These are phyloP conservation scores for Sporothrix brasiliensis DNA, from an alignment of 2,329 filamentous ascomycete genomes.

Conservation along the genomic window DNA sequence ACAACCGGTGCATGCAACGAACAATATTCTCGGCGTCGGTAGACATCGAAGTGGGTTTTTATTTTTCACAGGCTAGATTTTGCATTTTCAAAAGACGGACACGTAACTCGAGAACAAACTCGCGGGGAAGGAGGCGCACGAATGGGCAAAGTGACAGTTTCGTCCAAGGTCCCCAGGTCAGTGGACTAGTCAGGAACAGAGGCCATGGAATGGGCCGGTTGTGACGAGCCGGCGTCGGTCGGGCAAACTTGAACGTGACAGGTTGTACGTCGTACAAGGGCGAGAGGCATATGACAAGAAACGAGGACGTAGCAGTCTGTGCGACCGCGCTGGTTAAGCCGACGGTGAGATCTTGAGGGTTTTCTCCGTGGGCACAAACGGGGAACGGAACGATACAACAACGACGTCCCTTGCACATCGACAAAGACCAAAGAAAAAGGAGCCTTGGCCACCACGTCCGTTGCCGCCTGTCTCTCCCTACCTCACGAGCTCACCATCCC, in stretches of 20 bases:
- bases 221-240: not conserved
- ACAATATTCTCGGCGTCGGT: not conserved
- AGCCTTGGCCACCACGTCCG: not conserved
- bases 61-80: not conserved
- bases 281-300: not conserved
- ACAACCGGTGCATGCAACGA: not conserved
- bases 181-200: conserved; percentile 12
- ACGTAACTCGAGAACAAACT: conserved; percentile 4
- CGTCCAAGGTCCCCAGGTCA: conserved; percentile 12
- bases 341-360: not conserved
- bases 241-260: conserved; percentile 8
- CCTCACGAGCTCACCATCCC: not conserved
- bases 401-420: not conserved
- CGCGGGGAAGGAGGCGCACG: not conserved
- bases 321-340: not conserved
- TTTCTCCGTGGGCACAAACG: not conserved
- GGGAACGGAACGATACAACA: not conserved
- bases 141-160: conserved; percentile 17
- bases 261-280: not conserved
- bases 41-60: not conserved
- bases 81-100: not conserved
- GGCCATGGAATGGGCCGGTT: not conserved
- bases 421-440: not conserved
- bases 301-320: not conserved
- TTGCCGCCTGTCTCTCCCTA: not conserved